A percentile compares a stretch with the other conserved stretches of the same genome.
Conservation (phyloP, 2,329 filamentous ascomycete genomes). For the Pseudogymnoascus sp. region DNA sequence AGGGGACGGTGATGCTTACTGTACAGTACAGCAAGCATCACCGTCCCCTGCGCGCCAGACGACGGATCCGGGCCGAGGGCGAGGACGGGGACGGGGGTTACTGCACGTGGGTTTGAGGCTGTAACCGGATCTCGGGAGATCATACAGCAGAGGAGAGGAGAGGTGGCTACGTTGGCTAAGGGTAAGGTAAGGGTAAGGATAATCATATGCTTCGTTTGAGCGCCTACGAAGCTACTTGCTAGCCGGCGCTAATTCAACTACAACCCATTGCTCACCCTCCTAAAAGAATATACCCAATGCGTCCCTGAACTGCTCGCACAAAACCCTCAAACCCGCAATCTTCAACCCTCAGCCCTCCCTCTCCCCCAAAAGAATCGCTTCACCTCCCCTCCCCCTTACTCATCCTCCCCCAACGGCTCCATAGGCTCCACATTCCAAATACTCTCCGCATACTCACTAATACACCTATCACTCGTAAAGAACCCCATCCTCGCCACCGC, state of each 20-base stretch:
- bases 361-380: neutral
- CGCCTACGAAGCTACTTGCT: neutral
- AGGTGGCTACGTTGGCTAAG: no score
- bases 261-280: neutral
- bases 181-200: neutral
- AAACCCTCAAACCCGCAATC: neutral
- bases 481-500: conserved; percentile 94
- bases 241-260: neutral
- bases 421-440: conserved; percentile 94
- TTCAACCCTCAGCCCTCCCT: neutral
- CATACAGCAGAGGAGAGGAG: neutral
- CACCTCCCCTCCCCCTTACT: neutral
- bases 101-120: neutral
- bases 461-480: conserved; percentile 91
- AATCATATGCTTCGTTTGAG: neutral
- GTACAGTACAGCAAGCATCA: no score
- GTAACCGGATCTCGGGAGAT: neutral
- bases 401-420: conserved; percentile 7
- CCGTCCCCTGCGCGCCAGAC: neutral
- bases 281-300: neutral
- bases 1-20: no score
- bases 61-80: neutral
- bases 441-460: conserved; percentile 91
- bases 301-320: neutral
- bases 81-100: neutral